phyloP scores from a whole-genome alignment of 2,329 filamentous ascomycete genomes.

The Cyphellophora attinorum region DNA sequence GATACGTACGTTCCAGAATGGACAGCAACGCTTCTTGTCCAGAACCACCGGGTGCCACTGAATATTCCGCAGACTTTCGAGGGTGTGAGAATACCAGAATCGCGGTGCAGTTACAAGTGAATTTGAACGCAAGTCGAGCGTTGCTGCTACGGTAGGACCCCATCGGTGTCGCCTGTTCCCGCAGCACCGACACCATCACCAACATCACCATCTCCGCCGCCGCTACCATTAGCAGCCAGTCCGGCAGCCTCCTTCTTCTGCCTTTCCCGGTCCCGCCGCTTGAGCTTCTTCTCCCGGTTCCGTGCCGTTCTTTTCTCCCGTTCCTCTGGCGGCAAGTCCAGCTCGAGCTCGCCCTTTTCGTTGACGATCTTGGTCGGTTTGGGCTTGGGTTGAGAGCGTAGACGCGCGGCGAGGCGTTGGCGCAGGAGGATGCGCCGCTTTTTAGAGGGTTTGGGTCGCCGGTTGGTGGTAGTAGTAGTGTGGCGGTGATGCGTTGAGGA shows the following conservation, averaged over 20 bases:
- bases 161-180: not conserved
- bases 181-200: not conserved
- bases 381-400: slow-evolving; percentile 1
- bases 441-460: slow-evolving; percentile 12
- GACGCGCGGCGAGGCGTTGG: slow-evolving; percentile 7
- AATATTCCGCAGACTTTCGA: no score
- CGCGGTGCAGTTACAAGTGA: no score
- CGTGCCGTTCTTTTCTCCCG: slow-evolving; percentile 14
- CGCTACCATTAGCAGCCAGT: not conserved
- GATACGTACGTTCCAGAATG: no score
- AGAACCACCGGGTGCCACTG: no score
- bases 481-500: not conserved
- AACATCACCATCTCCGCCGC: not conserved
- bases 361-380: slow-evolving; percentile 7
- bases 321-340: slow-evolving; percentile 7
- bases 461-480: not conserved
- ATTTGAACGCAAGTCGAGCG: no score
- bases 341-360: slow-evolving; percentile 5
- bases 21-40: no score
- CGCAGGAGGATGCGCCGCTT: slow-evolving; percentile 15
- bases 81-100: no score
- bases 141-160: not conserved
- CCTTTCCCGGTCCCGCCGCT: slow-evolving; percentile 14
- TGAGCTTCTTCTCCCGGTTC: slow-evolving; percentile 18
- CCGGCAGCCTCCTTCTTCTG: slow-evolving; percentile 6